phyloP scores from a whole-genome alignment of 495 filamentous ascomycete species.

The Xylaria curta region DNA sequence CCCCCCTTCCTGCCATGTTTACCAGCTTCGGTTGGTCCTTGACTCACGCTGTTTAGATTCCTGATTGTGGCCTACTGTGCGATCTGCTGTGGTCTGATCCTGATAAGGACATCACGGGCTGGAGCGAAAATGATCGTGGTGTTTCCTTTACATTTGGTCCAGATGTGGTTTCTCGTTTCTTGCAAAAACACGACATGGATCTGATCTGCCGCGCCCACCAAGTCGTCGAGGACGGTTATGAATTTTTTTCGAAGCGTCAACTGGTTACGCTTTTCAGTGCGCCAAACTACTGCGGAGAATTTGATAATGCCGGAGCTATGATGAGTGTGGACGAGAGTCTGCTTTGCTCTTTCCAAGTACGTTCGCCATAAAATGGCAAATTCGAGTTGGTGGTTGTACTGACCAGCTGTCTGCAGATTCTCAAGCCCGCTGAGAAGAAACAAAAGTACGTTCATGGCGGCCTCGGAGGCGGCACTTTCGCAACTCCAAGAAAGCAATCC shows the following conservation, averaged over 20 bases:
- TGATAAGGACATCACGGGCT: slow-evolving; percentile 99
- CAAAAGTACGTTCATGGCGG: slow-evolving; percentile 99
- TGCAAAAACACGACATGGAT: slow-evolving; percentile 99
- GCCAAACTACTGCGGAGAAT: slow-evolving; percentile 99
- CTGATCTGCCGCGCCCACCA: slow-evolving; percentile 98
- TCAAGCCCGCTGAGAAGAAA: slow-evolving; percentile 99
- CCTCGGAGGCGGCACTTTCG: slow-evolving; percentile 85
- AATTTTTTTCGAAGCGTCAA: slow-evolving; percentile 99
- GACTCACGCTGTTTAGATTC: slow-evolving; percentile 71
- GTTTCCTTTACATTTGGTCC: slow-evolving; percentile 99
- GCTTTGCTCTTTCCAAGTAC: slow-evolving; percentile 98
- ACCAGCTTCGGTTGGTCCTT: slow-evolving; percentile 26
- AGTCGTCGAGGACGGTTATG: slow-evolving; percentile 98
- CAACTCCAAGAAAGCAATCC: slow-evolving; percentile 90
- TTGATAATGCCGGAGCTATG: slow-evolving; percentile 99
- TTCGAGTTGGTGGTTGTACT: neutral
- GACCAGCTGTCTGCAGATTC: slow-evolving; percentile 66
- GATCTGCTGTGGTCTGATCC: slow-evolving; percentile 99
- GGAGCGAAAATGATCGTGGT: slow-evolving; percentile 98
- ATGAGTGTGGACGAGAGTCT: slow-evolving; percentile 99
- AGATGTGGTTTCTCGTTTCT: slow-evolving; percentile 97
- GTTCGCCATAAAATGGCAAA: slow-evolving; percentile 37
- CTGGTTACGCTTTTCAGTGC: slow-evolving; percentile 97
- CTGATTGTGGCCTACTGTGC: slow-evolving; percentile 96
- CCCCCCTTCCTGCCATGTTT: neutral